Conservation (phyloP, 768 basidiomycete species). For the Boletus reticuloceps region DNA sequence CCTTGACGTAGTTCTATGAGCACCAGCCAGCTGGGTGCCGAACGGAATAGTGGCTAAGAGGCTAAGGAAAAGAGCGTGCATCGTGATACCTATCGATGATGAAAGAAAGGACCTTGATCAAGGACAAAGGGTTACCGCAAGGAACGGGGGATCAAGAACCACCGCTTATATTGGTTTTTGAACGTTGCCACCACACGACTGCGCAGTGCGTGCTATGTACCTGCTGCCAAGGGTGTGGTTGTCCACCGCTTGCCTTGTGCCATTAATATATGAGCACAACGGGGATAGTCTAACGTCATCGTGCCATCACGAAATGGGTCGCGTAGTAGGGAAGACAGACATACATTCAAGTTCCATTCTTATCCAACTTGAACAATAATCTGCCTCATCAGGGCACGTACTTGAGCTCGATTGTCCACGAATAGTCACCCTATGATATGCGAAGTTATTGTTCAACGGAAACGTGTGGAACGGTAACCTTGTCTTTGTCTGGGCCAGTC, state of each 20-base stretch:
- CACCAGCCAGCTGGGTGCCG: conserved; percentile 35
- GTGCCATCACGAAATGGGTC: background rate
- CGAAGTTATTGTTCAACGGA: no score
- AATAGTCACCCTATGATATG: no score
- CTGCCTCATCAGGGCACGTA: no score
- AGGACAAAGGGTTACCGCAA: background rate
- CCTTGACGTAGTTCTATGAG: conserved; percentile 21
- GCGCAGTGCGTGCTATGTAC: background rate
- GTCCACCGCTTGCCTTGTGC: conserved; percentile 15
- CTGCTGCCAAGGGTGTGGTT: conserved; percentile 1
- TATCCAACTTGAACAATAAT: no score
- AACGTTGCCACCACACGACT: background rate
- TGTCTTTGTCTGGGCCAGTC: no score
- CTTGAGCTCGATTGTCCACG: no score
- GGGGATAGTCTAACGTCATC: background rate
- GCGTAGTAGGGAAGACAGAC: background rate
- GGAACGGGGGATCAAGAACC: background rate
- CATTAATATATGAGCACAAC: conserved; percentile 11
- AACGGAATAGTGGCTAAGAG: conserved; percentile 33
- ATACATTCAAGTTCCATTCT: background rate
- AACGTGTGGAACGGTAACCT: no score
- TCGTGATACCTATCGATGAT: conserved; percentile 14
- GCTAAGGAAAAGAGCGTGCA: conserved; percentile 33
- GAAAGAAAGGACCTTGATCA: conserved; percentile 8
- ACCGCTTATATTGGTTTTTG: conserved; percentile 4